Percentiles rank a stretch among this genome's conserved stretches.
Evolutionary conservation across 768 basidiomycete genomes (phyloP).

Genomic region (Holtermannia corniformis): DNA sequence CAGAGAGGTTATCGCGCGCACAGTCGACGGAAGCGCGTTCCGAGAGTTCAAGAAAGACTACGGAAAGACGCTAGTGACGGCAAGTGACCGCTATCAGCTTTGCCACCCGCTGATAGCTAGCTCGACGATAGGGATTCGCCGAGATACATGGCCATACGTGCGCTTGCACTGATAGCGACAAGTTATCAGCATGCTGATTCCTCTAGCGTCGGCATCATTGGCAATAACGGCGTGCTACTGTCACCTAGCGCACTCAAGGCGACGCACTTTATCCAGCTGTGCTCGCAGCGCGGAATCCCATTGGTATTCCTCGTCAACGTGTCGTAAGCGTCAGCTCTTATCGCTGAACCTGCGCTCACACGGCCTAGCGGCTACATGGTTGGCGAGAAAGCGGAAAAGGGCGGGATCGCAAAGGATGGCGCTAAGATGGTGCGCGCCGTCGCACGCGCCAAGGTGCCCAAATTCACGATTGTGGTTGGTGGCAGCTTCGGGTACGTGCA

Average conservation of each 20-base stretch:
- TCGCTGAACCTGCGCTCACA: slow-evolving; percentile 32
- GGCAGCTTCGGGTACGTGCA: slow-evolving; percentile 64
- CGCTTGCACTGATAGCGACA: slow-evolving; percentile 2
- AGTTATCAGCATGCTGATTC: neutral
- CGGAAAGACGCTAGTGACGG: slow-evolving; percentile 79
- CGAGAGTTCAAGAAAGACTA: slow-evolving; percentile 96
- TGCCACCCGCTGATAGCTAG: neutral
- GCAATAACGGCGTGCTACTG: slow-evolving; percentile 90
- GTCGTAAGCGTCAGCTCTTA: slow-evolving; percentile 49
- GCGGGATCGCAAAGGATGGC: slow-evolving; percentile 90
- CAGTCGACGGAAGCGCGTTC: slow-evolving; percentile 85
- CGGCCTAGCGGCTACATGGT: slow-evolving; percentile 73
- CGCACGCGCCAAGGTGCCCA: slow-evolving; percentile 78
- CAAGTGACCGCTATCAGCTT: slow-evolving; percentile 38
- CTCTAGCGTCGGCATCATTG: slow-evolving; percentile 66
- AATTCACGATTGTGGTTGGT: slow-evolving; percentile 83
- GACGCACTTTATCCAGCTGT: slow-evolving; percentile 89
- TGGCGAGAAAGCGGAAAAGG: slow-evolving; percentile 85
- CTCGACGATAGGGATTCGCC: slow-evolving; percentile 28
- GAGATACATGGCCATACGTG: slow-evolving; percentile 36
- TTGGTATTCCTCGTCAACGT: slow-evolving; percentile 91
- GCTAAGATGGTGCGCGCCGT: slow-evolving; percentile 83
- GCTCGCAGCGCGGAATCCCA: slow-evolving; percentile 81
- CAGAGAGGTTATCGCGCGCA: slow-evolving; percentile 82
- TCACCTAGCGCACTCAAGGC: slow-evolving; percentile 89